Base-by-base conservation (phyloP, 2,329 filamentous ascomycete species). In the Sarocladium strictum region DNA sequence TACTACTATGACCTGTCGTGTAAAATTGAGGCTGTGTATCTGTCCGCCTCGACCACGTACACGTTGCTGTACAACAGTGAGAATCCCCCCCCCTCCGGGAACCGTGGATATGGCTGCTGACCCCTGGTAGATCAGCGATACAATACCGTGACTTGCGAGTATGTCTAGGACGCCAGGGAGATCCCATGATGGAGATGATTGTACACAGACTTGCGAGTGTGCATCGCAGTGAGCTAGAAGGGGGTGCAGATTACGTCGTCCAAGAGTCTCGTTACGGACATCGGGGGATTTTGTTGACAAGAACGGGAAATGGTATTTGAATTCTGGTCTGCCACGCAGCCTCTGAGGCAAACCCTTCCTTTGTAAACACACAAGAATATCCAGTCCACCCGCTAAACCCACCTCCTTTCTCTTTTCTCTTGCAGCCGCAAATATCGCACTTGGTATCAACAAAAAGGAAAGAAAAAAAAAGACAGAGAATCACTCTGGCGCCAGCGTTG, bases 1-100 rank as follows among this genome's bases (percentile, higher is more conserved):
- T 65, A 58, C 64, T 73, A 76, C 56, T 76, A 75, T 37, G 65
- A 69, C 15, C 56, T 75, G 24, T 63, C 58, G 40, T 72, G 65
- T 58, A 65, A 70, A 55, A 70, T 76, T 15, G 72, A 76, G 58
- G 65, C 70, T 1, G 64, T 72, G 2, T 75, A 73, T 57, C 65
- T 69, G 6, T 74, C 72, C 1, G 71, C 70, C 0, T 72, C 67
- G 3, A 75, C 72, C 0, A 64, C 67, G 24, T 76, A 76, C 58
- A 74, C 73, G 3, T 62, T 76, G 29, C 62, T 76, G 7, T 70
- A 72, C 55, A 70, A 75, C 52, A 66, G 72, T 73, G 60, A 59
- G 70, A 58, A 21, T 17, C 19, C 21, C 15, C 15, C 6, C 5
- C 12, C n/a, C 7, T 4, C 1, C 14, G 27, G 26, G 3, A 29